These are phyloP conservation scores for Aspergillus ostianus DNA, from an alignment of 495 filamentous ascomycete species.

Conservation along the genomic window DNA sequence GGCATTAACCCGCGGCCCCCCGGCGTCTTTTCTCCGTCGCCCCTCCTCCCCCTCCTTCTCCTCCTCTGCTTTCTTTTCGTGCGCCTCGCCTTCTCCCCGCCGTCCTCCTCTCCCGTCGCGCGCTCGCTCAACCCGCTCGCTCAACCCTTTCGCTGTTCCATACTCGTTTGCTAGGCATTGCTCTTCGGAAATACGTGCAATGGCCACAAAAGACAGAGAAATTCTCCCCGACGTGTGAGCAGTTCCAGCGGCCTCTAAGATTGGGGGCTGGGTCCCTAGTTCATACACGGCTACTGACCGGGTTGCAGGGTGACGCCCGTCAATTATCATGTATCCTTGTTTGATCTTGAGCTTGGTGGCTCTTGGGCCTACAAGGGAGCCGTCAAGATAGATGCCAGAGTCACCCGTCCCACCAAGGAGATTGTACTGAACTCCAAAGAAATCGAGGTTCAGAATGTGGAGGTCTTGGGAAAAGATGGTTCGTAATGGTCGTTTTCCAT, in stretches of 20 bases:
- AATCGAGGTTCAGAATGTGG: slow-evolving; percentile 39
- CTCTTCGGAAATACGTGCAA: slow-evolving; percentile 42
- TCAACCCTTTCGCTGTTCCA: slow-evolving; percentile 12
- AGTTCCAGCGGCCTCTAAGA: neutral
- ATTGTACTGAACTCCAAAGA: slow-evolving; percentile 69
- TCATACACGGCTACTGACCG: neutral
- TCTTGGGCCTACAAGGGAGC: slow-evolving; percentile 80
- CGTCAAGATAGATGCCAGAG: slow-evolving; percentile 61
- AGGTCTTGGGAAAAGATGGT: slow-evolving; percentile 37
- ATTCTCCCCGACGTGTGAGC: slow-evolving; percentile 52
- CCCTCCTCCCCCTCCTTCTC: slow-evolving; percentile 13
- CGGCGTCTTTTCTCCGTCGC: slow-evolving; percentile 22
- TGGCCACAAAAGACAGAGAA: slow-evolving; percentile 50
- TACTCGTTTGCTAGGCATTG: slow-evolving; percentile 28
- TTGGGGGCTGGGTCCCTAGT: too few relatives aligned
- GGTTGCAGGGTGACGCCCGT: slow-evolving; percentile 68
- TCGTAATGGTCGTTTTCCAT: slow-evolving; percentile 1
- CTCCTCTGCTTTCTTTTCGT: slow-evolving; percentile 15
- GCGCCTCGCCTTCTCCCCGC: slow-evolving; percentile 18
- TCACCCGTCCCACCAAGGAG: slow-evolving; percentile 61
- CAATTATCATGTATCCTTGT: slow-evolving; percentile 82
- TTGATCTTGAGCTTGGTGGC: slow-evolving; percentile 68
- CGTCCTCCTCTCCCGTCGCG: slow-evolving; percentile 18
- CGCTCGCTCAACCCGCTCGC: slow-evolving; percentile 22
- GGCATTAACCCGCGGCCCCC: slow-evolving; percentile 17